phyloP scores from a whole-genome alignment of 23 red algal species.

The Gracilaria domingensis region DNA sequence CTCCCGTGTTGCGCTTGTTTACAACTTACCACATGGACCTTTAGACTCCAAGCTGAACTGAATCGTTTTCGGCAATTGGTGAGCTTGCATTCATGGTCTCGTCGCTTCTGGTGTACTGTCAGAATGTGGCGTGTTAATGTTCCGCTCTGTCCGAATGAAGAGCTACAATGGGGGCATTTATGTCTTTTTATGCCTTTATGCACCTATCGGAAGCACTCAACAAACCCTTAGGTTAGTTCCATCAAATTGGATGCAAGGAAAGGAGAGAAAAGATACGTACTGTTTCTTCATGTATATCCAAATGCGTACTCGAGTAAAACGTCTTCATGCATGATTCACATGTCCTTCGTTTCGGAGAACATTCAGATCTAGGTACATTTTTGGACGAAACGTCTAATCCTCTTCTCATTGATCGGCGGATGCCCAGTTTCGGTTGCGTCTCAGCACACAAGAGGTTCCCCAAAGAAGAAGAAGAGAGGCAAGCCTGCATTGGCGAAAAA shows the following conservation, averaged over 20 bases:
- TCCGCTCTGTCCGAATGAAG: slow-evolving; percentile 54
- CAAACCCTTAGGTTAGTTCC: not conserved
- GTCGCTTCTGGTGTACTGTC: slow-evolving; percentile 51
- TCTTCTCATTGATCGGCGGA: not conserved
- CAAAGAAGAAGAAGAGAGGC: not conserved
- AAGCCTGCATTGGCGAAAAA: not conserved
- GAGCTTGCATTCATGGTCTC: slow-evolving; percentile 18
- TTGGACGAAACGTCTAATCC: not conserved
- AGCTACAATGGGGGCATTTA: slow-evolving; percentile 16
- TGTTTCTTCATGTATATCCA: slow-evolving; percentile 36
- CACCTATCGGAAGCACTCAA: slow-evolving; percentile 1
- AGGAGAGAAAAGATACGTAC: not conserved
- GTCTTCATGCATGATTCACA: slow-evolving; percentile 12
- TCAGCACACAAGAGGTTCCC: not conserved
- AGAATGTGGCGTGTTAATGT: slow-evolving; percentile 44
- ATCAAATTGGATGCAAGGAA: not conserved
- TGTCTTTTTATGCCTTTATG: slow-evolving; percentile 40
- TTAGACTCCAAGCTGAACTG: slow-evolving; percentile 47
- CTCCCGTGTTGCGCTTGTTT: not conserved
- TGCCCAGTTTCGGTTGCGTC: not conserved
- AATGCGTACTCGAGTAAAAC: slow-evolving; percentile 32
- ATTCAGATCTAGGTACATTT: not conserved
- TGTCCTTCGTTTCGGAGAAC: not conserved
- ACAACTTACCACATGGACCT: slow-evolving; percentile 42
- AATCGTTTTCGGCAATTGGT: slow-evolving; percentile 41